Conservation (phyloP, 208 protist genomes). For the Acanthamoeba quina region DNA sequence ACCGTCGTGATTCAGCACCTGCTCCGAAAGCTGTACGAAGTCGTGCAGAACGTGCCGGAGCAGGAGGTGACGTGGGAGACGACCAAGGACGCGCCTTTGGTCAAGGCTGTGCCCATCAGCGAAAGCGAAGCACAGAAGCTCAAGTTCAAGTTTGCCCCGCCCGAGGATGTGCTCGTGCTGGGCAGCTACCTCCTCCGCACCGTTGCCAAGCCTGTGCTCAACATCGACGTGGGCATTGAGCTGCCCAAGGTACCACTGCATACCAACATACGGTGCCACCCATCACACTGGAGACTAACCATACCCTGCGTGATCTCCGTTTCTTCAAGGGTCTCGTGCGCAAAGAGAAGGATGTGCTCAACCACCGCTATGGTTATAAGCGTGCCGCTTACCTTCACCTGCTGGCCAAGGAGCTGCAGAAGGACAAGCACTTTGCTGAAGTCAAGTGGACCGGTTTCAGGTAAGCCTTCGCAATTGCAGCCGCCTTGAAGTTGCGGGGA, state of each 20-base stretch:
- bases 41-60: conserved; percentile 25
- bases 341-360: conserved; percentile 56
- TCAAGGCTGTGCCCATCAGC: conserved; percentile 46
- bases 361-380: conserved; percentile 53
- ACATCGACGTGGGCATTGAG: conserved; percentile 56
- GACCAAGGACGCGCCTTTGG: conserved; percentile 2
- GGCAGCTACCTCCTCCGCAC: conserved; percentile 72
- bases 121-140: conserved; percentile 12
- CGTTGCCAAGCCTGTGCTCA: conserved; percentile 63
- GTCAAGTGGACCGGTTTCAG: conserved; percentile 49
- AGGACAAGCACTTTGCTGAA: conserved; percentile 54
- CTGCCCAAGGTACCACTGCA: neutral
- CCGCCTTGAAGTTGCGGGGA: too few species aligned
- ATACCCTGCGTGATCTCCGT: too few species aligned
- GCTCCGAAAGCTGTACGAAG: conserved; percentile 60
- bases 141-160: conserved; percentile 66
- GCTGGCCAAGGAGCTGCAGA: conserved; percentile 37
- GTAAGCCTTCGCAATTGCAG: neutral
- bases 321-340: conserved; percentile 1
- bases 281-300: too few species aligned
- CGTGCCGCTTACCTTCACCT: conserved; percentile 45
- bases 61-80: conserved; percentile 39
- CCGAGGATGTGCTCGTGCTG: conserved; percentile 28
- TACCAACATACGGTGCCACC: neutral
- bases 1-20: conserved; percentile 30